Conservation (phyloP, 257 asterid species). For the Solanum commersonii region DNA sequence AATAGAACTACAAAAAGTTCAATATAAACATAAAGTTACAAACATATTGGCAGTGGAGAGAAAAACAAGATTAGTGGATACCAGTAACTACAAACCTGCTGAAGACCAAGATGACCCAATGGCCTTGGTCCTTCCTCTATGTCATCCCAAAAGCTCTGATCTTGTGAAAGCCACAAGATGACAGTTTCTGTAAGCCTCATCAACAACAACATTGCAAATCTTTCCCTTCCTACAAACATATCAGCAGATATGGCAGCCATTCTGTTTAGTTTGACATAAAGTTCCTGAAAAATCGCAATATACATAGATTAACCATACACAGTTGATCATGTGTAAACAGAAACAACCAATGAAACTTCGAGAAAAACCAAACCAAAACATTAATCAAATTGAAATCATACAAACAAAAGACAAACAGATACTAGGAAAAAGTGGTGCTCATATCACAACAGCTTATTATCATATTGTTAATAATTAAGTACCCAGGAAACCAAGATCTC, state of each 20-base stretch:
- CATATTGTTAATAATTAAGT: neutral
- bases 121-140: constrained; percentile 86
- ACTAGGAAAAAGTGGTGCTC: neutral
- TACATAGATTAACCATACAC: neutral
- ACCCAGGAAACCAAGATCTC: neutral
- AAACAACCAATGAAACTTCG: neutral
- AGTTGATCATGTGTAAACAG: neutral
- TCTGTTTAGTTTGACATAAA: constrained; percentile 76
- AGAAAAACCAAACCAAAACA: neutral
- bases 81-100: constrained; percentile 52
- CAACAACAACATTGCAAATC: constrained; percentile 75
- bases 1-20: constrained; percentile 64
- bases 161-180: constrained; percentile 91
- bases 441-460: neutral
- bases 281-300: constrained; percentile 50
- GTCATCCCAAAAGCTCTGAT: constrained; percentile 96
- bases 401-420: neutral
- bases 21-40: neutral
- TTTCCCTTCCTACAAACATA: constrained; percentile 96
- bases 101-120: constrained; percentile 83
- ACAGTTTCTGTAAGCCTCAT: constrained; percentile 99
- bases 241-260: constrained; percentile 83
- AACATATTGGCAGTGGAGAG: neutral
- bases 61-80: neutral
- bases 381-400: neutral